These are phyloP conservation scores for Cercospora zeina DNA, from an alignment of 2,329 filamentous ascomycete species.

Conservation along the genomic window DNA sequence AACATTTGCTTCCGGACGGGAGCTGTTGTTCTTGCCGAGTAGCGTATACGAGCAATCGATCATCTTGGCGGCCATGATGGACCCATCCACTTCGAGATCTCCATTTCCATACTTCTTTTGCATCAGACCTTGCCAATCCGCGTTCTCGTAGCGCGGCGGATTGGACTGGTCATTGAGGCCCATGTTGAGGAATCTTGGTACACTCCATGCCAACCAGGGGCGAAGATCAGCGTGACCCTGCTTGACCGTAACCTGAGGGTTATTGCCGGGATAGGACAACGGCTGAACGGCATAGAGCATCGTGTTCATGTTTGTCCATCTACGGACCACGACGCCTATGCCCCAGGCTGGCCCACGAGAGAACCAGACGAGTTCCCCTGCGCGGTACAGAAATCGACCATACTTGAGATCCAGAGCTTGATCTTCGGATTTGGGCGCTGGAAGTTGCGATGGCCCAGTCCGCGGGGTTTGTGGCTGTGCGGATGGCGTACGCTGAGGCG, in stretches of 20 bases:
- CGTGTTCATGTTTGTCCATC: constrained; percentile 40
- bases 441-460: constrained; percentile 43
- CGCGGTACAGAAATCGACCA: constrained; percentile 53
- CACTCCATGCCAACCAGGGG: constrained; percentile 61
- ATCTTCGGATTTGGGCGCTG: constrained; percentile 47
- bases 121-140: constrained; percentile 53
- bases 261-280: constrained; percentile 45
- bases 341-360: constrained; percentile 56
- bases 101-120: constrained; percentile 48
- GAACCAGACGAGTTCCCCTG: constrained; percentile 60
- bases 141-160: constrained; percentile 49
- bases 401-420: constrained; percentile 53
- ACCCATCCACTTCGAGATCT: constrained; percentile 57
- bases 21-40: constrained; percentile 50
- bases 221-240: constrained; percentile 50
- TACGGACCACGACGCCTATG: constrained; percentile 53
- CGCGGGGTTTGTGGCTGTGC: constrained; percentile 35
- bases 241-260: constrained; percentile 44
- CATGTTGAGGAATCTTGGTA: constrained; percentile 53
- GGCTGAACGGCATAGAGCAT: constrained; percentile 41
- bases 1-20: constrained; percentile 41
- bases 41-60: constrained; percentile 58
- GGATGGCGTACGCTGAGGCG: constrained; percentile 16
- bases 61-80: constrained; percentile 58
- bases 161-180: constrained; percentile 45